These are phyloP conservation scores for Amanita rubescens DNA, from an alignment of 768 basidiomycete genomes.

Conservation along the genomic window DNA sequence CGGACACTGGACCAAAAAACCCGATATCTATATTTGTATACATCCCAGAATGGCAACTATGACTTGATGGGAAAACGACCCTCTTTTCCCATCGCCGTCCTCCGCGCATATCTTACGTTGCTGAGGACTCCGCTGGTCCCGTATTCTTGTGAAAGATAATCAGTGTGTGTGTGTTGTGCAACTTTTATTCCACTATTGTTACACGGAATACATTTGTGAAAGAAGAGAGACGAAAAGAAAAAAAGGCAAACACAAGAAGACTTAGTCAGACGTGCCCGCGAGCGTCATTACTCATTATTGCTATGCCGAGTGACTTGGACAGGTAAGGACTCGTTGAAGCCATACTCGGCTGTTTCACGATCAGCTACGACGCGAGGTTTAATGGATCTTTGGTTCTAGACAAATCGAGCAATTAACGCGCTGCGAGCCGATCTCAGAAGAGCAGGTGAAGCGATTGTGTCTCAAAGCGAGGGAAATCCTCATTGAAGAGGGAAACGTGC, in stretches of 20 bases:
- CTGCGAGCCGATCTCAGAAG: conserved; percentile 94
- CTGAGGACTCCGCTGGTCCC: neutral
- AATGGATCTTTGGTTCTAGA: conserved; percentile 31
- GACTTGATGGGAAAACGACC: too few relatives aligned
- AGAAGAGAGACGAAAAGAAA: neutral
- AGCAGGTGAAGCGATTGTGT: conserved; percentile 92
- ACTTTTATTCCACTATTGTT: neutral
- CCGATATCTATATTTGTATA: neutral
- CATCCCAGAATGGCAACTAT: neutral
- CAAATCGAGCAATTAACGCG: conserved; percentile 92
- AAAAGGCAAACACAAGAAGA: neutral
- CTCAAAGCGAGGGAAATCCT: conserved; percentile 94
- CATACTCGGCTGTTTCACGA: neutral
- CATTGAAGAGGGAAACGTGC: conserved; percentile 97
- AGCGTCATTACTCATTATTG: neutral
- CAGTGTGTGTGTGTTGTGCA: conserved; percentile 3
- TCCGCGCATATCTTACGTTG: neutral
- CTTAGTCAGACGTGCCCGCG: neutral
- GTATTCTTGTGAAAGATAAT: neutral
- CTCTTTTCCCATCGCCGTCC: neutral
- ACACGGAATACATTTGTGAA: neutral
- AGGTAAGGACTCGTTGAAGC: conserved; percentile 30
- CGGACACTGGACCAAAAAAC: neutral
- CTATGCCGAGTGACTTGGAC: conserved; percentile 51
- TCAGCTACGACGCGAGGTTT: neutral